Evolutionary conservation across 2,329 filamentous ascomycete genomes (phyloP), one percentile per base, ranked within the genome.

Genomic region (Leptographium galeiforme): DNA sequence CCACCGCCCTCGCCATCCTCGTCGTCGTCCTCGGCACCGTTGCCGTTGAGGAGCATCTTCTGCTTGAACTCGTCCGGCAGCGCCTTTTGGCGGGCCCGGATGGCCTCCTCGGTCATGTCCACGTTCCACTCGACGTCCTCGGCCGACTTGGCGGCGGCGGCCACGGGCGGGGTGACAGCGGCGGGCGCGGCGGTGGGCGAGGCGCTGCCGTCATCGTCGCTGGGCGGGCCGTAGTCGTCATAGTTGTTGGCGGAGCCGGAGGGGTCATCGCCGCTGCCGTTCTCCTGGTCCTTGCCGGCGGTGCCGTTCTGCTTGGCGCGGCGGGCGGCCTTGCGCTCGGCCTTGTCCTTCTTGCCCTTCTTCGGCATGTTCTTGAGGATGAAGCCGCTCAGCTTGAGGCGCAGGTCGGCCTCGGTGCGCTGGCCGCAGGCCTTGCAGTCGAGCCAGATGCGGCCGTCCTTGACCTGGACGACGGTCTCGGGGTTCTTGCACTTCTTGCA

Each of bases 401-500:
- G 89, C 60, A 90, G 77, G 64, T 97, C 91, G 53, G 95, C 91
- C 58, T 93, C 85, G 61, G 86, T 86, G 65, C 89, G 89, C 72
- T 95, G 87, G 67, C 93, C 93, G 67, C 93, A 98, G 58, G 93
- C 93, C 76, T 98, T 98, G 85, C 93, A 98, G 73, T 98, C 93
- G 61, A 97, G 83, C 58, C 88, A 72, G 69, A 98, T 97, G 67
- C 79, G 82, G 53, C 86, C 88, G 64, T 96, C 90, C 73, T 95
- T 96, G 78, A 97, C 89, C 66, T 86, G 82, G 66, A 97, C 85
- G 61, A 94, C 90, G 61, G 93, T 98, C 78, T 98, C 93, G 39
- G 93, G 93, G 71, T 98, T 98, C 82, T 95, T 95, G 85, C 93
- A 98, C 70, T 94, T 91, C 77, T 94, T 95, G 87, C 93, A 98